Evolutionary conservation across 495 filamentous ascomycete species (phyloP).

Genomic region (Penicillium canescens): DNA sequence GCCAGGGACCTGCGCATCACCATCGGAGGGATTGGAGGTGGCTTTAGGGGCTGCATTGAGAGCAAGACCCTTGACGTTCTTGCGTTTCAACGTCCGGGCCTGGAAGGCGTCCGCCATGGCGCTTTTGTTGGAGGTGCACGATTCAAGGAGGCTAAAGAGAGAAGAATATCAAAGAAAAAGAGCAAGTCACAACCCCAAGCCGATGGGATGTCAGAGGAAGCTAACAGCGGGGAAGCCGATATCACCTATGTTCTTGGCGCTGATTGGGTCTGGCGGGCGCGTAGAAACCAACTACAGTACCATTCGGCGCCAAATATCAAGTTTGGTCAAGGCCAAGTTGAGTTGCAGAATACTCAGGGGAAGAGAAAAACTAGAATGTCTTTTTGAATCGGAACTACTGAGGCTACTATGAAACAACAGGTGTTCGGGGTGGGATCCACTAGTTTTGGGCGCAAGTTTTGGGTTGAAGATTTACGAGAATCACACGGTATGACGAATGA

Average conservation of each 20-base stretch:
- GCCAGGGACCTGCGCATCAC: conserved; percentile 59
- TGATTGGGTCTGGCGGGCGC: conserved; percentile 34
- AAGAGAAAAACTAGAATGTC: not conserved
- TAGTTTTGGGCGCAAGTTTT: conserved; percentile 15
- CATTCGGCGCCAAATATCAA: conserved; percentile 22
- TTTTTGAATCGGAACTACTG: not conserved
- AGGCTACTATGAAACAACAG: conserved; percentile 24
- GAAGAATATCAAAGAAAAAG: conserved; percentile 1
- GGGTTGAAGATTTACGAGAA: not conserved
- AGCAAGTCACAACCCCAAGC: conserved; percentile 11
- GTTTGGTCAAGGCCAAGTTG: too few species aligned
- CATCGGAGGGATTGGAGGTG: conserved; percentile 54
- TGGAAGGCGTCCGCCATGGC: conserved; percentile 84
- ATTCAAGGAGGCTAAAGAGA: conserved; percentile 4
- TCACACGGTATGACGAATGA: not conserved
- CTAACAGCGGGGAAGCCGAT: conserved; percentile 35
- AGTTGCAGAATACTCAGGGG: not conserved
- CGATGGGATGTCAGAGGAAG: conserved; percentile 22
- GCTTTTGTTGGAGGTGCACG: conserved; percentile 13
- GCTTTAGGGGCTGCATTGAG: conserved; percentile 69
- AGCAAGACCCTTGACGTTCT: conserved; percentile 95
- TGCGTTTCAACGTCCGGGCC: conserved; percentile 90
- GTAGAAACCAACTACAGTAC: conserved; percentile 25
- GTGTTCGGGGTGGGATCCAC: conserved; percentile 24
- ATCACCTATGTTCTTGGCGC: conserved; percentile 35